These are phyloP conservation scores for Pterulicium gracile DNA, from an alignment of 1,284 basidiomycete species.

Conservation along the genomic window DNA sequence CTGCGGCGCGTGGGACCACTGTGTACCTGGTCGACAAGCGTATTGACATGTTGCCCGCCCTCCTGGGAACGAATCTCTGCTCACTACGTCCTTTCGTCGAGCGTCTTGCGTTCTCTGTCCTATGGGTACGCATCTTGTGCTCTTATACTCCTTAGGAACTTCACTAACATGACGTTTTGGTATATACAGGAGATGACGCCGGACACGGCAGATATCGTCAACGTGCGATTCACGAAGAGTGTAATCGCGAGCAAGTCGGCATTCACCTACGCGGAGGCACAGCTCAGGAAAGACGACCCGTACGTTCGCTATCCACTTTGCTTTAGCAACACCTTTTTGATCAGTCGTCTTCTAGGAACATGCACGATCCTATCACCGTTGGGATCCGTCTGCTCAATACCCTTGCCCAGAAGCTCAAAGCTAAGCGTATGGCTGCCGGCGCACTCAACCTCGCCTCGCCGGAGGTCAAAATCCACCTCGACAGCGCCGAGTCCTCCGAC, in stretches of 20 bases:
- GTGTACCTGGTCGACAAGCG: slow-evolving; percentile 99
- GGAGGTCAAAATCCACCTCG: slow-evolving; percentile 94
- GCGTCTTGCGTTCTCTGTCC: slow-evolving; percentile 88
- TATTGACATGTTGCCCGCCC: slow-evolving; percentile 94
- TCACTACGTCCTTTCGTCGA: slow-evolving; percentile 92
- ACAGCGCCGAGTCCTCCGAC: slow-evolving; percentile 86
- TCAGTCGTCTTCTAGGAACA: slow-evolving; percentile 33
- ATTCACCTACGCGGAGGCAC: slow-evolving; percentile 97
- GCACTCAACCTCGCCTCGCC: slow-evolving; percentile 96
- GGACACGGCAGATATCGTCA: slow-evolving; percentile 75
- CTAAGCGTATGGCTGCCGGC: slow-evolving; percentile 83
- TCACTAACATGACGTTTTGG: slow-evolving; percentile 5
- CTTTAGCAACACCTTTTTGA: slow-evolving; percentile 3
- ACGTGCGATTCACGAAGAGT: slow-evolving; percentile 89
- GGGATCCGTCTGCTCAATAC: slow-evolving; percentile 87
- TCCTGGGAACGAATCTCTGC: slow-evolving; percentile 95
- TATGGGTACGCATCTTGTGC: slow-evolving; percentile 68
- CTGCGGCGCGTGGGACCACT: slow-evolving; percentile 91
- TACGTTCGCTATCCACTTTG: slow-evolving; percentile 29
- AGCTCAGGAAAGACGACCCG: slow-evolving; percentile 88
- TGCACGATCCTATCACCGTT: slow-evolving; percentile 77
- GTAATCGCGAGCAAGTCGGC: slow-evolving; percentile 96
- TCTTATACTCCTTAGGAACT: slow-evolving; percentile 4
- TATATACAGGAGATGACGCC: slow-evolving; percentile 77
- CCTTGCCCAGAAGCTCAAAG: slow-evolving; percentile 82